Evolutionary conservation across 176 grass and related monocot genomes (phyloP).

Genomic region (Carex pumila): DNA sequence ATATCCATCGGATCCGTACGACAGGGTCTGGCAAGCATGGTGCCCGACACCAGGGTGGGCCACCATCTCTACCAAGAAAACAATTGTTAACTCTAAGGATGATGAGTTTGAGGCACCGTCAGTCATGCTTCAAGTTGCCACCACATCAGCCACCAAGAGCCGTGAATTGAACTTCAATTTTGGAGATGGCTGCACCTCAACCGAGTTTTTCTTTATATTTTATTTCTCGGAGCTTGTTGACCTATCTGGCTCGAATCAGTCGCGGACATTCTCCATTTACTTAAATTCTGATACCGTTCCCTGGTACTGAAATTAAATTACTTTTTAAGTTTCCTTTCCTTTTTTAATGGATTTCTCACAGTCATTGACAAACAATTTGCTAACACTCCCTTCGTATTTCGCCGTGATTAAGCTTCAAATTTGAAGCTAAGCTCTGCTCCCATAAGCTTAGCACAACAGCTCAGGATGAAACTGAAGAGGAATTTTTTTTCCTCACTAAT

Average conservation of each 20-base stretch:
- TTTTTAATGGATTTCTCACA: too few species aligned
- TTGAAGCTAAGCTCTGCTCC: too few species aligned
- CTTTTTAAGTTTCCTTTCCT: neutral
- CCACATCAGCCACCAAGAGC: neutral
- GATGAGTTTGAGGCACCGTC: conserved; percentile 20
- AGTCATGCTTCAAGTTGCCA: conserved; percentile 16
- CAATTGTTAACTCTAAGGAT: neutral
- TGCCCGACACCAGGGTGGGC: neutral
- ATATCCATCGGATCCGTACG: conserved; percentile 16
- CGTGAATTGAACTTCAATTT: neutral
- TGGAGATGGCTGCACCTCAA: neutral
- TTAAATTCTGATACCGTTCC: neutral
- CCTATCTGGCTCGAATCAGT: neutral
- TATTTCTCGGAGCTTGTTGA: conserved; percentile 8
- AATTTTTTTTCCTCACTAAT: neutral
- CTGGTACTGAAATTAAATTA: neutral
- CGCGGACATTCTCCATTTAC: conserved; percentile 5
- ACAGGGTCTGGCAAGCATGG: conserved; percentile 9
- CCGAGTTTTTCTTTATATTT: neutral
- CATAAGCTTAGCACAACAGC: too few species aligned
- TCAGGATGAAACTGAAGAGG: neutral
- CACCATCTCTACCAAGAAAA: neutral
- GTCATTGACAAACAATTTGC: too few species aligned
- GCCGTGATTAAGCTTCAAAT: too few species aligned
- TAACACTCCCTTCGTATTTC: too few species aligned